Evolutionary conservation across 1,284 basidiomycete genomes (phyloP), one percentile per base, ranked within the genome.

Genomic region (Cutaneotrichosporon sp.): DNA sequence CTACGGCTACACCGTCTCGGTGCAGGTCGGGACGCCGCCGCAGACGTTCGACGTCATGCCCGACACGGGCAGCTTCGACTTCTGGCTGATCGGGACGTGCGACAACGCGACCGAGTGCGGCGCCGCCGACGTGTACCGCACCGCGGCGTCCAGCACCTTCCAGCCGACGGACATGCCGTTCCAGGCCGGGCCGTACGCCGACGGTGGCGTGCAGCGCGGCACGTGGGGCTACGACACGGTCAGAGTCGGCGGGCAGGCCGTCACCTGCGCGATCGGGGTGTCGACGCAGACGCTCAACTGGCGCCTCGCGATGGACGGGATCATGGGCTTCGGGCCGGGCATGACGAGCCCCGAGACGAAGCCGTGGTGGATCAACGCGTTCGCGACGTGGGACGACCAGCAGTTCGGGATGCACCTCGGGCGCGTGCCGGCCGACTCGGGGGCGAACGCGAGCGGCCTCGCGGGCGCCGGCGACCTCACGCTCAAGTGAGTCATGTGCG

Each of bases 11-110:
- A 69, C 72, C 24, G 74, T 71, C 6, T 56, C 64, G 18, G 69
- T 75, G 1, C 56, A 64, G 3, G 38, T 54, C 7, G 53, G 83
- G 29, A 80, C 76, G 4, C 79, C 79, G 8, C 69, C 72, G 3
- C 84, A 87, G 72, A 60, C 71, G 33, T 84, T 86, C 70, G 80
- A 81, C 60, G 81, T 86, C 47, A 81, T 85, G 49, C 77, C 85
- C 53, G 84, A 86, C 73, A 85, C 84, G 25, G 85, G 84, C 31
- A 85, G 84, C 14, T 81, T 83, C 45, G 84, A 86, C 76, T 72
- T 85, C 1, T 79, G 78, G 79, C 67, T 84, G 29, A 77, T 75
- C 5, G 65, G 64, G 11, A 49, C 54, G 18, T 58, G 53, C 22
- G 69, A 65, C 31, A 62, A 60, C 45, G 14, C 45, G 11, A 54